Evolutionary conservation across 768 basidiomycete genomes (phyloP), one percentile per base, ranked within the genome.

Genomic region (Phlebiopsis flavidoalba): DNA sequence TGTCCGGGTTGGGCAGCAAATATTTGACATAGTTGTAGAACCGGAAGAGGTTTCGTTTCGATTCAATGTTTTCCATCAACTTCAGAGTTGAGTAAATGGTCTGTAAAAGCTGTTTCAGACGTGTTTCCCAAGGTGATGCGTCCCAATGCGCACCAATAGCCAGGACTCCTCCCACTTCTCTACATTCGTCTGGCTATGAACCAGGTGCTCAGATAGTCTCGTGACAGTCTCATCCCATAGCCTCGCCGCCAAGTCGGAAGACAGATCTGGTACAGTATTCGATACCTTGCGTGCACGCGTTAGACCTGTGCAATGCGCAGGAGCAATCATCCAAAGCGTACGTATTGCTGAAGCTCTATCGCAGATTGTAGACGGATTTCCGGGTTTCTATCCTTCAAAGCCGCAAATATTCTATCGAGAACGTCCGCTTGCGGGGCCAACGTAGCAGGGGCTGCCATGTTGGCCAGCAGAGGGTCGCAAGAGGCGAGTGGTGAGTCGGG

Each of bases 21-120:
- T 91, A 86, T 70, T 94, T 93, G 73, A 97, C 88, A 75, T 97
- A 95, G 74, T 93, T 92, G 77, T 89, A 93, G 71, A 95, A 88
- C 54, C 91, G 85, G 73, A 90, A 94, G 43, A 91, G 83, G 64
- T 89, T 87, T 45, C 86, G 79, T 68, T 87, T 90, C 47, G 88
- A 87, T 71, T 93, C 89, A 53, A 91, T 84, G 8, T 85, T 86
- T n/a, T 72, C 91, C 91, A 73, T 92, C 91, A 33, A 21, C 52
- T 45, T 90, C 88, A 51, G 85, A 82, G 53, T 87, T 86, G 50
- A 95, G 79, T 8, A 95, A 80, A 67, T 88, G 81, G 69, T 93
- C 93, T 83, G 26, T 6, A 31, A 6, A 6, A 6, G 26, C 6
- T 31, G 61, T 1, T 80, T 62, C 35, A 35, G 14, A 26, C 15